phyloP scores from a whole-genome alignment of 2,329 filamentous ascomycete species.

The Colletotrichum viniferum region DNA sequence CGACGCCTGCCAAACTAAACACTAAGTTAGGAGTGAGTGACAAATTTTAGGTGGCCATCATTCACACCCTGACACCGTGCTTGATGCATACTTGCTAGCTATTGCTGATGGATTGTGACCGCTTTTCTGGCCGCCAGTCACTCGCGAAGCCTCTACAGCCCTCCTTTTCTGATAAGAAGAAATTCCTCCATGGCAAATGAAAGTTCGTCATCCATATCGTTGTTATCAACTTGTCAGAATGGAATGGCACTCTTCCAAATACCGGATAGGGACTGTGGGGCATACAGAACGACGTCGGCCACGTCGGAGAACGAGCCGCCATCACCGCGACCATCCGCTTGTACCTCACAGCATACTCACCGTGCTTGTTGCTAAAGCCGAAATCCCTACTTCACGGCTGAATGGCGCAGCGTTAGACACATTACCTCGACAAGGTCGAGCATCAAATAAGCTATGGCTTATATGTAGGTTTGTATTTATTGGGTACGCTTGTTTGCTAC shows the following conservation, averaged over 20 bases:
- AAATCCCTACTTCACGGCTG: background rate
- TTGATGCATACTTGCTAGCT: background rate
- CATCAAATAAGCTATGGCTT: background rate
- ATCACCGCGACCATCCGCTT: background rate
- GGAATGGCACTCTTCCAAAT: background rate
- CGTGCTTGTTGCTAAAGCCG: background rate
- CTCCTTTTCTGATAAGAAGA: background rate
- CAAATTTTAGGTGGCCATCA: background rate
- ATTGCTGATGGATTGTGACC: background rate
- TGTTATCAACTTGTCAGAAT: background rate
- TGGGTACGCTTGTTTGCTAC: background rate
- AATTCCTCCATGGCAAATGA: background rate
- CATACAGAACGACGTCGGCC: background rate
- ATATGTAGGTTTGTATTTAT: background rate
- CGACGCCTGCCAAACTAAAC: background rate
- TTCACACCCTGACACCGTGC: background rate
- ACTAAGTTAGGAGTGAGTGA: background rate
- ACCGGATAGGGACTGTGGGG: background rate
- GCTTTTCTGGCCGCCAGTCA: background rate
- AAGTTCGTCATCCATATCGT: background rate
- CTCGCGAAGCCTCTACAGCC: background rate
- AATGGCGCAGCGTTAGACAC: background rate
- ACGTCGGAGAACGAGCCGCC: background rate
- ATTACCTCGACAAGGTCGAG: no score
- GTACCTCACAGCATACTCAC: background rate